Base-by-base conservation (phyloP, 345 rosid species). In the Aurinia saxatilis region DNA sequence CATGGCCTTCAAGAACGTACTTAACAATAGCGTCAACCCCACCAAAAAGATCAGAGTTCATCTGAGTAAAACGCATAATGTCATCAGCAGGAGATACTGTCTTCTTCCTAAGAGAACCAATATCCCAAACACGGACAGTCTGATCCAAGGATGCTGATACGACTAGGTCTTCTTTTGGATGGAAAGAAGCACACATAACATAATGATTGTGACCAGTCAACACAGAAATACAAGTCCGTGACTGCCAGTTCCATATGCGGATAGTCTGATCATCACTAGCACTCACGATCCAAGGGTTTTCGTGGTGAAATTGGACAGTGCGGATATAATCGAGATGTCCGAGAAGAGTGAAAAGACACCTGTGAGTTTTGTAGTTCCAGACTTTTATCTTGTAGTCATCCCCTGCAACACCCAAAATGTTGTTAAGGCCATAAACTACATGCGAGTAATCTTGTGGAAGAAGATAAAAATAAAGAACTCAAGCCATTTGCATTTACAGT, bases 201-300 rank as follows among this genome's bases (percentile, higher is more conserved):
- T 93, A 93, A 68, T 93, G 97, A 64, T 90, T 88, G 78, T 93
- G 97, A 51, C 99, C 99, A 3, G 99, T 90, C 71, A 93, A 76
- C 29, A 90, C 99, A 23, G 97, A 87, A 45, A 93, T 81, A 70
- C 99, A 90, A 42, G 95, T 90, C 12, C 97, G 83, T 8, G 99
- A 93, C 65, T 93, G 99, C 99, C 99, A 90, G 72, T 93, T 93
- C 97, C 99, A 90, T 51, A 93, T 80, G 69, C 95, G 92, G 44
- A 93, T 93, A 50, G 99, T 93, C 78, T 90, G 99, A 71, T 93
- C 99, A 29, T 93, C 95, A 77, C 99, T 90, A 10, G 99, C 95
- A 76, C 99, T 93, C 66, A 93, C 97, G 35, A 93, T 93, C 99
- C 99, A 93, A 0, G 97, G 97, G 72, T 83, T 77, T 63, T 93